Evolutionary conservation across 1,284 basidiomycete genomes (phyloP).

Genomic region (Pyrrhoderma noxium): DNA sequence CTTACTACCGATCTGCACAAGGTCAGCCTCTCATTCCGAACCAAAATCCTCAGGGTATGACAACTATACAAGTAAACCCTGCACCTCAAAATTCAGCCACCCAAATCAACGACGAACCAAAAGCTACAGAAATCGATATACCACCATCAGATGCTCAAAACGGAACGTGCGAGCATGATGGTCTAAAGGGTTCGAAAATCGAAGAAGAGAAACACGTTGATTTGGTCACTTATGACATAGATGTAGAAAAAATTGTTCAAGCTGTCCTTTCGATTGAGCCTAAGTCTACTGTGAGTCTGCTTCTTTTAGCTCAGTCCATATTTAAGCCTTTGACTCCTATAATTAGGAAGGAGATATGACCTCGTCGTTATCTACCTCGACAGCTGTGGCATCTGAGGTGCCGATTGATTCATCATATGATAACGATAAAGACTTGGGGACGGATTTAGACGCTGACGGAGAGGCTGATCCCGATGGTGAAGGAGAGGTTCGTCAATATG

Average conservation of each 20-base stretch:
- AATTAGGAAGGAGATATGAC: neutral
- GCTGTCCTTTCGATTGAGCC: constrained; percentile 17
- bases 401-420: neutral
- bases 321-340: neutral
- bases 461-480: constrained; percentile 10
- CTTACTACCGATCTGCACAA: constrained; percentile 14
- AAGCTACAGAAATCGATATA: too few species aligned
- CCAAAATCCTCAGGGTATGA: constrained; percentile 6
- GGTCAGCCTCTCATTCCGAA: constrained; percentile 8
- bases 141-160: neutral
- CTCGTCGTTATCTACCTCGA: neutral
- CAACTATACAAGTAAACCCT: constrained; percentile 10
- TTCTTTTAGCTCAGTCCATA: neutral
- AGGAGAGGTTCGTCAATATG: neutral
- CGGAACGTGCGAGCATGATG: neutral
- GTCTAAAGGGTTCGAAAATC: neutral
- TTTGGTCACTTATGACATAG: neutral
- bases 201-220: neutral
- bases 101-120: neutral
- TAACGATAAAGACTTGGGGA: constrained; percentile 3
- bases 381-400: neutral
- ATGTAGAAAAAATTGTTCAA: constrained; percentile 11
- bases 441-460: constrained; percentile 9
- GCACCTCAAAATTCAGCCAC: neutral
- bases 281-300: neutral